A percentile compares a stretch with the other conserved stretches of the same genome.
phyloP scores from a whole-genome alignment of 495 filamentous ascomycete genomes.

The Podospora pseudoanserina region DNA sequence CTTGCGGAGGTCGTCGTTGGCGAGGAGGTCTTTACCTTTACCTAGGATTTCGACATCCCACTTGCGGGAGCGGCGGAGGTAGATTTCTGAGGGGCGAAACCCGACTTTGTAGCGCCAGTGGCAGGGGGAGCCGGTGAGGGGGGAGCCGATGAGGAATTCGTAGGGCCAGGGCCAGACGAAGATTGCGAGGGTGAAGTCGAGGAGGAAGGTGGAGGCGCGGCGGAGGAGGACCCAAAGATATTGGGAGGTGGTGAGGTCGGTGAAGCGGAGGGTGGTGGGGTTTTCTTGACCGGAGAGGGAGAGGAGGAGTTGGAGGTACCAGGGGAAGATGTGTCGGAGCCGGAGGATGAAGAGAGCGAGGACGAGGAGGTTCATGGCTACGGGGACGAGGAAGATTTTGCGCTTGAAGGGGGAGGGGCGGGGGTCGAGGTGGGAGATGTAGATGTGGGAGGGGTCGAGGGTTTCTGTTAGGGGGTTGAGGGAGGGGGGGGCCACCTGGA shows the following conservation, averaged over 20 bases:
- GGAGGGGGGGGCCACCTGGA: slow-evolving; percentile 54
- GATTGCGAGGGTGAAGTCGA: slow-evolving; percentile 67
- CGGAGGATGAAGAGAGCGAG: slow-evolving; percentile 57
- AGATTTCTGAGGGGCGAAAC: slow-evolving; percentile 67
- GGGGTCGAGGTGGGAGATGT: slow-evolving; percentile 74
- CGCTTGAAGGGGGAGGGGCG: slow-evolving; percentile 62
- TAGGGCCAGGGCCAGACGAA: slow-evolving; percentile 73
- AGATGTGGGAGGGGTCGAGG: slow-evolving; percentile 62
- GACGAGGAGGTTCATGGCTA: slow-evolving; percentile 64
- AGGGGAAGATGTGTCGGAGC: slow-evolving; percentile 55
- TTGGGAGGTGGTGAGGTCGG: slow-evolving; percentile 47
- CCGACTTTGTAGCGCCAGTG: slow-evolving; percentile 67
- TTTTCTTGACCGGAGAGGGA: slow-evolving; percentile 59
- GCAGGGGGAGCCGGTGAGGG: slow-evolving; percentile 54
- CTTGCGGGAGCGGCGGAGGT: slow-evolving; percentile 64
- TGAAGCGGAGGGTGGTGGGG: slow-evolving; percentile 55
- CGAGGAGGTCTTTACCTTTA: slow-evolving; percentile 21
- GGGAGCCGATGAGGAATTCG: slow-evolving; percentile 61
- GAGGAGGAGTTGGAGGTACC: slow-evolving; percentile 61
- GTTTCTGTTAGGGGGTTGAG: slow-evolving; percentile 59
- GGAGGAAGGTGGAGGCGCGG: slow-evolving; percentile 57
- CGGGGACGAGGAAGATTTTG: slow-evolving; percentile 70
- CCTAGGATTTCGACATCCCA: slow-evolving; percentile 51
- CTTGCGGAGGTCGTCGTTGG: slow-evolving; percentile 18
- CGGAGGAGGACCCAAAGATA: slow-evolving; percentile 47